Base-by-base conservation (phyloP, 2,329 filamentous ascomycete species). In the Fonsecaea nubica region DNA sequence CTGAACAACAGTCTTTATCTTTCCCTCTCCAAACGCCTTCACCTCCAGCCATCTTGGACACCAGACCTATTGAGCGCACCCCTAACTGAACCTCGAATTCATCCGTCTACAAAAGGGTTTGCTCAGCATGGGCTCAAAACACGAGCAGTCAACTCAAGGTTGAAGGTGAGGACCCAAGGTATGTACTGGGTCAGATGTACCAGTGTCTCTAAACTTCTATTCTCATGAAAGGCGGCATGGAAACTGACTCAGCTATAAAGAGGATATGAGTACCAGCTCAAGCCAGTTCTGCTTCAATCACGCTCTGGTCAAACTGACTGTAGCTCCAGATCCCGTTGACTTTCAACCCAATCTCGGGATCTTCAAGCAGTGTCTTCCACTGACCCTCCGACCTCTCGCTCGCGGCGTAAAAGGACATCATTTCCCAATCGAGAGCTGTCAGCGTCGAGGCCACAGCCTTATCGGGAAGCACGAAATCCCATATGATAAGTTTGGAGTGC, bases 401-500 rank as follows among this genome's bases (percentile, higher is more conserved):
- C 1, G 76, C 75, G 2, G 75, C 75, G 55, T 78, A 71, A 5
- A 76, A 69, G 12, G 68, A 67, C 77, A 82, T 78, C 80, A 83
- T 81, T 38, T 77, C 73, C 59, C 81, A 72, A 70, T 83, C 81
- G 38, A 81, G 67, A 12, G 72, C 70, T 1, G 76, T 77, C 1
- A 70, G 69, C 18, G 76, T 73, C 66, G 72, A 73, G 4, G 71
- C 66, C 0, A 80, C 75, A 0, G 74, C 75, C 1, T 66, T 74
- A 8, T 78, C 75, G 3, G 79, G 78, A 15, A 83, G 71, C 0
- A 80, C 72, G 59, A 77, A 77, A 52, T 83, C 81, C 38, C 80
- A 78, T 42, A 84, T 76, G 15, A 84, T 69, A 4, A 84, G 50
- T 60, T 80, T 79, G 7, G 78, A 80, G 66, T 80, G 77, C 0